Evolutionary conservation across 164 flowering plant genomes (phyloP).

Genomic region (Sextonia rubra): DNA sequence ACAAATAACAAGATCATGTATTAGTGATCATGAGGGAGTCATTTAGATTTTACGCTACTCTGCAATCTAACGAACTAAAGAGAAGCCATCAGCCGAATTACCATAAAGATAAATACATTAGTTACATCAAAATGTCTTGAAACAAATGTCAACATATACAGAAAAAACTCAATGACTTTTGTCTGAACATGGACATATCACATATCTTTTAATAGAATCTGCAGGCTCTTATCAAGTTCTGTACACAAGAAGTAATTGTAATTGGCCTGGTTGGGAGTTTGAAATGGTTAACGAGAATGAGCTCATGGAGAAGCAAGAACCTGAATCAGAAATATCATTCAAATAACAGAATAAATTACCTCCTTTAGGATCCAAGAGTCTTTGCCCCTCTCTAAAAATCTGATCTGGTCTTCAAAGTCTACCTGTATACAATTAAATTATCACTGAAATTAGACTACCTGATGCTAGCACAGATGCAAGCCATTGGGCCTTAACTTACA

Average conservation of each 20-base stretch:
- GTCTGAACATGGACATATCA: too few species aligned
- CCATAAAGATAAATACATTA: too few species aligned
- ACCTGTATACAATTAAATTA: constrained; percentile 23
- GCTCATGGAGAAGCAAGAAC: too few species aligned
- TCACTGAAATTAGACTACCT: background rate
- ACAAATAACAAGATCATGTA: background rate
- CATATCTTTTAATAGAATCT: too few species aligned
- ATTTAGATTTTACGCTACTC: background rate
- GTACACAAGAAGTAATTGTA: background rate
- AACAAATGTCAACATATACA: too few species aligned
- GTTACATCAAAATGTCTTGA: background rate
- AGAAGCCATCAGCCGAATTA: background rate
- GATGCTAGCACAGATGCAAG: background rate
- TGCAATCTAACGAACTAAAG: too few species aligned
- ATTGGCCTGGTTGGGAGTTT: too few species aligned
- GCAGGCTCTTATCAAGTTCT: too few species aligned
- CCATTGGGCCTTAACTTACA: background rate
- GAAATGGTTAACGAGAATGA: too few species aligned
- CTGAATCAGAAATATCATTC: background rate
- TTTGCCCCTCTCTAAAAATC: constrained; percentile 29
- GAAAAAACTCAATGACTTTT: too few species aligned
- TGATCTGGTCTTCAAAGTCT: constrained; percentile 28
- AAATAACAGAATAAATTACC: constrained; percentile 23
- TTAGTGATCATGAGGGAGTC: background rate
- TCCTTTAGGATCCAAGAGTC: constrained; percentile 30